Percentiles rank a stretch among this genome's conserved stretches.
Conservation (phyloP, 2,329 filamentous ascomycete genomes). For the Teratosphaeria destructans region DNA sequence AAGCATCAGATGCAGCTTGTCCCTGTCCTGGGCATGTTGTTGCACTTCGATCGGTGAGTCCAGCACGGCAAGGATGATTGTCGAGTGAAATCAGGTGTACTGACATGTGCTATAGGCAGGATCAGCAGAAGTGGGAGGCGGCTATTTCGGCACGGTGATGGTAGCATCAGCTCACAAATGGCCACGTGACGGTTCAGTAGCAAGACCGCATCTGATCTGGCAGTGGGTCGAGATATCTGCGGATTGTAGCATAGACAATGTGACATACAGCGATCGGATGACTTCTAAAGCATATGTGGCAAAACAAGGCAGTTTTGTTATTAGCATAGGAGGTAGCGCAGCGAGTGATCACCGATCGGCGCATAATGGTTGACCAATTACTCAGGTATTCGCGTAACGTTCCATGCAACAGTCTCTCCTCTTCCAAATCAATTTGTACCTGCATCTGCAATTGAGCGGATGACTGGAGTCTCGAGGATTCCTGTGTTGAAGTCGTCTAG, state of each 20-base stretch:
- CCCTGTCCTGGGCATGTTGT: constrained; percentile 63
- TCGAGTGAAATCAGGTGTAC: constrained; percentile 8
- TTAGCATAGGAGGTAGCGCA: neutral
- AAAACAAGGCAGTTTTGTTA: neutral
- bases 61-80: neutral
- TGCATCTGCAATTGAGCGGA: neutral
- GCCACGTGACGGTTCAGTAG: neutral
- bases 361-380: neutral
- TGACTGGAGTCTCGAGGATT: neutral
- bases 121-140: constrained; percentile 79
- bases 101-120: constrained; percentile 39
- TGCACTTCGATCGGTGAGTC: constrained; percentile 66
- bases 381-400: neutral
- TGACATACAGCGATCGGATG: neutral
- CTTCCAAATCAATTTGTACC: neutral
- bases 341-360: neutral
- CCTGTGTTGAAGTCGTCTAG: neutral
- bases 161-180: neutral
- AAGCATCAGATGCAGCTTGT: constrained; percentile 66
- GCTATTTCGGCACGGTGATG: constrained; percentile 43
- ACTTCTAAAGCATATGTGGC: neutral
- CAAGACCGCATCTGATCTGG: neutral
- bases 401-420: neutral
- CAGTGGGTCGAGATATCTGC: neutral
- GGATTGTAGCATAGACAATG: neutral